Base-by-base conservation (phyloP, 306 rosid species). In the Hippophae gyantsensis region DNA sequence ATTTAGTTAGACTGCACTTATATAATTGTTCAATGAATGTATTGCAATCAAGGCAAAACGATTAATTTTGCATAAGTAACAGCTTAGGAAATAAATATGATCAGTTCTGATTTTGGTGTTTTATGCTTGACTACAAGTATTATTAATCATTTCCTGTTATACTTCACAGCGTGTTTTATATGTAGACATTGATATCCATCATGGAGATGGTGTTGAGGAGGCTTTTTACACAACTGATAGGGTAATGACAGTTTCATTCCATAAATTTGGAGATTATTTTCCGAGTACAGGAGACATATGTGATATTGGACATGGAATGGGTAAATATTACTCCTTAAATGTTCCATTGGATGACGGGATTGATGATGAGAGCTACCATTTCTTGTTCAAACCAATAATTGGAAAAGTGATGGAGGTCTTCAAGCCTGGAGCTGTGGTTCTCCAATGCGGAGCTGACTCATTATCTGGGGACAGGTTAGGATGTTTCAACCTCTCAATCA, bases 351-450 rank as follows among this genome's bases (percentile, higher is more conserved):
- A 87, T 61, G 95, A 87, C 40, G 95, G 95, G 43, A 87, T 87
- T 75, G 95, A 87, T 74, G 95, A 87, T 56, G 95, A 87, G 77
- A 87, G 95, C 80, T 87, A 87, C 65, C 95, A 87, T 82, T 82
- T 58, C 64, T 72, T 87, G 86, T 87, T 87, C 83, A 87, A 87
- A 69, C 95, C 95, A 32, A 68, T 87, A 64, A 82, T 87, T 51
- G 83, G 80, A 61, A 87, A 87, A 75, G 95, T 87, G 13, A 87
- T 87, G 95, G 95, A 87, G 71, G 75, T 87, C 68, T 87, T 84
- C 69, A 78, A 62, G 72, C 95, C 92, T 18, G 95, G 92, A 65
- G 95, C 95, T 18, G 95, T 87, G 55, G 92, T 84, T 76, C 95
- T 87, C 68, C 95, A 87, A 72, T 87, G 92, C 13, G 95, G 95